phyloP scores from a whole-genome alignment of 139 green algal genomes.

The Micractinium conductrix region DNA sequence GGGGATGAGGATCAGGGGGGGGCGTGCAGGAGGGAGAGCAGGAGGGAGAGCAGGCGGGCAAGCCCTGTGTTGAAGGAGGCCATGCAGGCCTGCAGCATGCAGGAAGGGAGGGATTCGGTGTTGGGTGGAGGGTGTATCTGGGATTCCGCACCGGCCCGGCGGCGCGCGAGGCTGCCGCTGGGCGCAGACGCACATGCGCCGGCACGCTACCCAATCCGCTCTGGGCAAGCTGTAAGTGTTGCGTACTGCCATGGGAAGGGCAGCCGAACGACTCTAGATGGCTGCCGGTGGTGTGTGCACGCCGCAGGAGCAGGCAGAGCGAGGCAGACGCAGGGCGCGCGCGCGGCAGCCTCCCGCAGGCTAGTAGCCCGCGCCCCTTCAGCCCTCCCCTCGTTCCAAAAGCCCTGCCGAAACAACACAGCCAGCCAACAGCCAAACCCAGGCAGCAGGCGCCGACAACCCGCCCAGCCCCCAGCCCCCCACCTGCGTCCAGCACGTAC shows the following conservation, averaged over 20 bases:
- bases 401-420: too few relatives aligned
- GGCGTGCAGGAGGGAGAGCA: background rate
- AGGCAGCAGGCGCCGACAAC: too few relatives aligned
- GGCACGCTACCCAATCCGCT: slow-evolving; percentile 26
- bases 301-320: background rate
- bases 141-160: slow-evolving; percentile 14
- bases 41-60: background rate
- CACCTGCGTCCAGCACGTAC: slow-evolving; percentile 70
- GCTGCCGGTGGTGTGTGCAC: background rate
- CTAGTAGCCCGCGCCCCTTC: too few relatives aligned
- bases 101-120: too few relatives aligned
- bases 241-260: slow-evolving; percentile 17
- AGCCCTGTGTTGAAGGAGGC: too few relatives aligned
- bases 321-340: too few relatives aligned
- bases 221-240: slow-evolving; percentile 33
- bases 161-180: background rate
- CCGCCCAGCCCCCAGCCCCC: too few relatives aligned
- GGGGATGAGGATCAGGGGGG: background rate
- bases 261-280: slow-evolving; percentile 33
- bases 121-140: background rate
- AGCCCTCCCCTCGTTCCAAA: too few relatives aligned
- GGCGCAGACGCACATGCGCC: slow-evolving; percentile 2
- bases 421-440: too few relatives aligned
- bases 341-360: too few relatives aligned
- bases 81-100: background rate